Percentiles rank a stretch among this genome's conserved stretches.
Conservation (phyloP, 75 land plant genomes). For the Adiantum capillusveneris region DNA sequence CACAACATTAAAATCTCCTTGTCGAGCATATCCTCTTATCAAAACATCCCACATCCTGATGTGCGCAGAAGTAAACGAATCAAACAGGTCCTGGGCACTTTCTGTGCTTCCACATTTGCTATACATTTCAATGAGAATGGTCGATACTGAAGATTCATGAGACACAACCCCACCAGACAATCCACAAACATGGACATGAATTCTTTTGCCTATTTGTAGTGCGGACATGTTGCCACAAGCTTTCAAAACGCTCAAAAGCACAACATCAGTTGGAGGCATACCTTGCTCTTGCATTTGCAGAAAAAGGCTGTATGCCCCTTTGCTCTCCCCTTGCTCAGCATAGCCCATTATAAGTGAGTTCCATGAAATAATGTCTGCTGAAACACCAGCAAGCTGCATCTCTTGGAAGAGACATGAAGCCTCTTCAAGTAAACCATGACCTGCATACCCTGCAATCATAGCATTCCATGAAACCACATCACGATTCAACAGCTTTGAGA, state of each 20-base stretch:
- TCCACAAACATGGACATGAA: slow-evolving; percentile 1
- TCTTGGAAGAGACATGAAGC: slow-evolving; percentile 30
- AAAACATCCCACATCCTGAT: not conserved
- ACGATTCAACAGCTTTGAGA: slow-evolving; percentile 7
- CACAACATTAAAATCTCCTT: not conserved
- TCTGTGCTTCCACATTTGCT: not conserved
- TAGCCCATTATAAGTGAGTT: not conserved
- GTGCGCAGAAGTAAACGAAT: not conserved
- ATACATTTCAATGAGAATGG: not conserved
- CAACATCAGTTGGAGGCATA: slow-evolving; percentile 27
- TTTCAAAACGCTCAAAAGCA: slow-evolving; percentile 24
- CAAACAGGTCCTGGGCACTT: not conserved
- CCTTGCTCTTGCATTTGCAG: not conserved
- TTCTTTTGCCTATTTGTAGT: not conserved
- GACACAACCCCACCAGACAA: not conserved
- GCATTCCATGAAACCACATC: slow-evolving; percentile 45
- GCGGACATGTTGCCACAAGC: slow-evolving; percentile 4
- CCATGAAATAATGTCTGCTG: slow-evolving; percentile 11
- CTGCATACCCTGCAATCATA: slow-evolving; percentile 31
- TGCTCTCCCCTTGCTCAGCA: not conserved
- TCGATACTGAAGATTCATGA: not conserved
- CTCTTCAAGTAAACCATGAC: slow-evolving; percentile 21
- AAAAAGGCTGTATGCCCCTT: not conserved
- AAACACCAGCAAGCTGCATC: slow-evolving; percentile 30
- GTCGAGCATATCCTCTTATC: not conserved